A percentile compares a stretch with the other conserved stretches of the same genome.
These are phyloP conservation scores for Millerozyma miso DNA, from an alignment of 805 yeast genomes.

Conservation along the genomic window DNA sequence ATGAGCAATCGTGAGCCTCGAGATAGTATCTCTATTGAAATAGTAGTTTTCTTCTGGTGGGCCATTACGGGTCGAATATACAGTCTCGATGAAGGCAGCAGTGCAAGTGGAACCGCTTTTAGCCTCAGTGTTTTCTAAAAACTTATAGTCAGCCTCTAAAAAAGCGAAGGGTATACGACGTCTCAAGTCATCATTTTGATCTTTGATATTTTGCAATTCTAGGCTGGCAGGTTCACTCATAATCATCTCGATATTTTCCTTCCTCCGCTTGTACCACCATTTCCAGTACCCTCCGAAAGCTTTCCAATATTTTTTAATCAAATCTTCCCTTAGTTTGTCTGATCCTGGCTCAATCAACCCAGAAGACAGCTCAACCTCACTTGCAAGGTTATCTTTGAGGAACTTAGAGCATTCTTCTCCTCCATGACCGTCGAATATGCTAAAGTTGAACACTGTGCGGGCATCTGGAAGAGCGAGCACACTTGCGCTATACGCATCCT, in stretches of 20 bases:
- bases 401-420: slow-evolving; percentile 70
- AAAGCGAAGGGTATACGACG: slow-evolving; percentile 61
- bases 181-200: slow-evolving; percentile 49
- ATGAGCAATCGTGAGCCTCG: slow-evolving; percentile 76
- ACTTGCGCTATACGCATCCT: slow-evolving; percentile 71
- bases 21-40: slow-evolving; percentile 62
- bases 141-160: slow-evolving; percentile 61
- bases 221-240: slow-evolving; percentile 13
- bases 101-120: slow-evolving; percentile 73
- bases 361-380: slow-evolving; percentile 44
- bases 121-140: slow-evolving; percentile 36
- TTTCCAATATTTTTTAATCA: slow-evolving; percentile 52
- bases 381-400: slow-evolving; percentile 50
- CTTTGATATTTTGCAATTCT: slow-evolving; percentile 11
- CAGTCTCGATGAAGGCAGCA: slow-evolving; percentile 53
- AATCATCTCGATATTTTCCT: slow-evolving; percentile 26
- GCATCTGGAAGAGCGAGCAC: slow-evolving; percentile 38
- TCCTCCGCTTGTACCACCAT: slow-evolving; percentile 55
- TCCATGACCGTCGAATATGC: slow-evolving; percentile 94
- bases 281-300: slow-evolving; percentile 85
- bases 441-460: slow-evolving; percentile 52
- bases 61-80: slow-evolving; percentile 28
- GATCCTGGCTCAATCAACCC: not conserved
- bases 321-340: slow-evolving; percentile 28
- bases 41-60: slow-evolving; percentile 38